Conservation (phyloP, 768 basidiomycete species). For the Psilocybe cyanescens region DNA sequence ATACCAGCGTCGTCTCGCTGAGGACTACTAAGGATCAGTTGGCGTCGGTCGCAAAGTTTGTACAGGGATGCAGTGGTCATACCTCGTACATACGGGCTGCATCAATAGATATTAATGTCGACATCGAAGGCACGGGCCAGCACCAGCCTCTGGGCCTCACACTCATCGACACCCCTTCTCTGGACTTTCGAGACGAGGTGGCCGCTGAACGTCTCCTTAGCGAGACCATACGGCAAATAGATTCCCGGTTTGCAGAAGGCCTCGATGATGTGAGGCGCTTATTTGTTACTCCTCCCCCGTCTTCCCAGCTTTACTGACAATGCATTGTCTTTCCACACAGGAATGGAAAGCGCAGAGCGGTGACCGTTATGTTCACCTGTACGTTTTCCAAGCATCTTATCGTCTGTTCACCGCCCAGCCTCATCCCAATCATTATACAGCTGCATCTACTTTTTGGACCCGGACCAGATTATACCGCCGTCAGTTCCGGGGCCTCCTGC, state of each 20-base stretch:
- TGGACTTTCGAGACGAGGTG: constrained; percentile 72
- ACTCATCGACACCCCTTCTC: constrained; percentile 81
- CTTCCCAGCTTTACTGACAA: constrained; percentile 20
- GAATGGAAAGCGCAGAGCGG: constrained; percentile 72
- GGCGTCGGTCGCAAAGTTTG: constrained; percentile 80
- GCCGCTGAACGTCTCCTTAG: constrained; percentile 64
- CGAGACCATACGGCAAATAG: constrained; percentile 75
- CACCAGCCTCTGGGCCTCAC: constrained; percentile 62
- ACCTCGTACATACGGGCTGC: constrained; percentile 74
- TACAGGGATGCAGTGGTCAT: constrained; percentile 72
- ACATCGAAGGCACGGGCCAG: constrained; percentile 48
- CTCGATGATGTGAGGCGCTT: constrained; percentile 70
- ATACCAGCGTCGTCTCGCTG: constrained; percentile 72
- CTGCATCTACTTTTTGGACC: constrained; percentile 89
- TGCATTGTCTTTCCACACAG: constrained; percentile 40
- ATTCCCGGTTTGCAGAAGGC: constrained; percentile 72
- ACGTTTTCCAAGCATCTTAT: constrained; percentile 33
- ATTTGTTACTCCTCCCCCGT: constrained; percentile 14
- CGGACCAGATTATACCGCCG: constrained; percentile 77
- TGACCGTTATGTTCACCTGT: constrained; percentile 86
- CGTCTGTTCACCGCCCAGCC: constrained; percentile 15
- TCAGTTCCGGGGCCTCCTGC: constrained; percentile 67
- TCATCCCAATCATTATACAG: constrained; percentile 40
- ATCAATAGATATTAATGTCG: constrained; percentile 72
- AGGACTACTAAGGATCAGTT: constrained; percentile 74